Conservation (phyloP, 176 grass and related monocot genomes). For the Rhynchospora pubera region DNA sequence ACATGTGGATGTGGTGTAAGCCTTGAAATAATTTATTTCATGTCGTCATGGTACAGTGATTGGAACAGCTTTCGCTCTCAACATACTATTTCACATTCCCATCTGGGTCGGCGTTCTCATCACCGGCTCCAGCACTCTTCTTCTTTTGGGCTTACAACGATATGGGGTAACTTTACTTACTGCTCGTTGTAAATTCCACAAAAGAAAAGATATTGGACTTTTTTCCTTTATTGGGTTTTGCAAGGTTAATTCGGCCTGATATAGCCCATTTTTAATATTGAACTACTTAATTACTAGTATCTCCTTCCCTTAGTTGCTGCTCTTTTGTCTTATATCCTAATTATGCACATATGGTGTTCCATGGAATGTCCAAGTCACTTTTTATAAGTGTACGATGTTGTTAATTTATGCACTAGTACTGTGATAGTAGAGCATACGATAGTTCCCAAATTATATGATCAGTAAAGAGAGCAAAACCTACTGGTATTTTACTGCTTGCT, state of each 20-base stretch:
- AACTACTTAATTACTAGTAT: too few species aligned
- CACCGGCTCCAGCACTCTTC: slow-evolving; percentile 71
- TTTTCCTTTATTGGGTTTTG: too few species aligned
- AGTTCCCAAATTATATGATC: too few species aligned
- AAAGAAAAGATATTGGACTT: too few species aligned
- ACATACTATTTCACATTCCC: slow-evolving; percentile 77
- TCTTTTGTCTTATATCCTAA: neutral
- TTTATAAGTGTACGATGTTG: neutral
- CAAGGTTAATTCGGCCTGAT: too few species aligned
- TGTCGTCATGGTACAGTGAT: slow-evolving; percentile 8
- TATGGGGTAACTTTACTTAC: slow-evolving; percentile 50
- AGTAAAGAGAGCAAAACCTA: too few species aligned
- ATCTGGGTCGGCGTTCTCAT: slow-evolving; percentile 89
- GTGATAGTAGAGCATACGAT: too few species aligned
- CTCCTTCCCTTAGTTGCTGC: neutral
- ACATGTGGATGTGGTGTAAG: too few species aligned
- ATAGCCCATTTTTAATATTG: too few species aligned
- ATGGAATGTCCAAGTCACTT: neutral
- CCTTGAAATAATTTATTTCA: neutral
- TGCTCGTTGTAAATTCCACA: neutral
- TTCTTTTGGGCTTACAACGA: slow-evolving; percentile 70
- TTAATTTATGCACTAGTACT: neutral
- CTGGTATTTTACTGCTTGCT: too few species aligned
- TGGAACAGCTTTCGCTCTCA: slow-evolving; percentile 59
- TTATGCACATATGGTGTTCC: neutral